Conservation (phyloP, 1,284 basidiomycete species). For the Afroboletus lepidellus region DNA sequence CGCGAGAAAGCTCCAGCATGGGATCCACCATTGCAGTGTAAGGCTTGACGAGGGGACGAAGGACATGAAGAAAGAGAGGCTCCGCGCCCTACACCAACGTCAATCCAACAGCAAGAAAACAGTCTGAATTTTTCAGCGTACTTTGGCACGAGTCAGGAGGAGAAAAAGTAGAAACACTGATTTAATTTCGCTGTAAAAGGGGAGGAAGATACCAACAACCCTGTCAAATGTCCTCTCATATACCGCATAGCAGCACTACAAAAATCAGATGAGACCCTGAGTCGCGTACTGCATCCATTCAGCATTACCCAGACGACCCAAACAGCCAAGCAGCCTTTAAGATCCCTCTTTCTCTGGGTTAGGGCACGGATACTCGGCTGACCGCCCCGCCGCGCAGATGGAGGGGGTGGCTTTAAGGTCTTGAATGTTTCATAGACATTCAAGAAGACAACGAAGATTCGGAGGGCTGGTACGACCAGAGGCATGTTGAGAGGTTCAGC, state of each 20-base stretch:
- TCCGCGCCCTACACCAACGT: constrained; percentile 62
- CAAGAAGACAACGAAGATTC: constrained; percentile 65
- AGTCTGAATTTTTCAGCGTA: constrained; percentile 39
- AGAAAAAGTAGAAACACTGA: constrained; percentile 67
- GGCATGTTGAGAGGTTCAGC: constrained; percentile 47
- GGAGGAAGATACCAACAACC: constrained; percentile 64
- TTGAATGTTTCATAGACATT: constrained; percentile 84
- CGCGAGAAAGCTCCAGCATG: constrained; percentile 52
- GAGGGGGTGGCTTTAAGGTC: constrained; percentile 64
- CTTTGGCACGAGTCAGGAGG: constrained; percentile 68
- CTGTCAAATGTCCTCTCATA: constrained; percentile 66
- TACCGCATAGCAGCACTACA: constrained; percentile 58
- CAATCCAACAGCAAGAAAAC: constrained; percentile 8
- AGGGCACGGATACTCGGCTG: constrained; percentile 62
- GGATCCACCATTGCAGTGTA: constrained; percentile 62
- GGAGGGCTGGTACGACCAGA: constrained; percentile 64
- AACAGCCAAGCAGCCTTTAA: constrained; percentile 78
- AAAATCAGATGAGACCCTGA: constrained; percentile 19
- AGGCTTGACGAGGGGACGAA: constrained; percentile 70
- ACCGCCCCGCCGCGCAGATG: constrained; percentile 58
- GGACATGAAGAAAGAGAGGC: constrained; percentile 70
- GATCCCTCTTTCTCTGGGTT: constrained; percentile 72
- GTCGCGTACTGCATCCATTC: constrained; percentile 14
- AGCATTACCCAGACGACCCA: constrained; percentile 78
- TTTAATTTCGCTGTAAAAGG: constrained; percentile 79